Evolutionary conservation across 495 filamentous ascomycete species (phyloP), one percentile per base, ranked within the genome.

Genomic region (Amniculicola lignicola): DNA sequence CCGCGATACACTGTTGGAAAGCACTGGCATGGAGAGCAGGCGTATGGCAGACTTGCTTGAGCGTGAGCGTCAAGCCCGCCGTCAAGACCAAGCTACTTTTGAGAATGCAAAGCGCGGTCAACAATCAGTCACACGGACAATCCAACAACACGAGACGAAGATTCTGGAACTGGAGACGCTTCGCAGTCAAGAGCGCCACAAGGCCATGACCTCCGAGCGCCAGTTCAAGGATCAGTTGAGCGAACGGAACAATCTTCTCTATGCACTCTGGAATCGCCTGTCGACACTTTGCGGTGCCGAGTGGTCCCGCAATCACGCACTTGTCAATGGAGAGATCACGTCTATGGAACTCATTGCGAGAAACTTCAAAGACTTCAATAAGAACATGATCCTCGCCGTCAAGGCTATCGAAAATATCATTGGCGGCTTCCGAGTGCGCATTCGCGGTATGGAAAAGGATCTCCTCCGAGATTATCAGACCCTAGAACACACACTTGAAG

Each of bases 1-100:
- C 63, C 88, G 93, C n/a, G 91, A 97, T 60, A 78, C 81, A 23
- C 77, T 96, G n/a, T 81, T 98, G 14, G 93, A 98, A 71, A 87
- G 81, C 43, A 84, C 92, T 62, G 88, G 83, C 0, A 82, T 96
- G 36, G 93, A 98, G 66, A 86, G 82, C 25, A 81, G 87, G 44
- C 90, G 90, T 64, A 74, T 97, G 23, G 82, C 82, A 4, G 92
- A 97, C 46, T 75, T 96, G 39, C 82, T 97, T 24, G 93, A 98
- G 24, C 92, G 92, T 48, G 93, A 98, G 71, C 84, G 90, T 27
- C 81, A 88, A 61, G 82, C 82, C 42, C 89, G 93, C 51, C 82
- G 87, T 33, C 84, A 86, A 46, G 89, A 93, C 57, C 90, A 89
- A 65, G 78, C 87, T 54, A 83, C 91, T 33, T 90, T 90, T 56